Evolutionary conservation across 139 green algal genomes (phyloP), one percentile per base, ranked within the genome.

Genomic region (Spirogloea muscicola): DNA sequence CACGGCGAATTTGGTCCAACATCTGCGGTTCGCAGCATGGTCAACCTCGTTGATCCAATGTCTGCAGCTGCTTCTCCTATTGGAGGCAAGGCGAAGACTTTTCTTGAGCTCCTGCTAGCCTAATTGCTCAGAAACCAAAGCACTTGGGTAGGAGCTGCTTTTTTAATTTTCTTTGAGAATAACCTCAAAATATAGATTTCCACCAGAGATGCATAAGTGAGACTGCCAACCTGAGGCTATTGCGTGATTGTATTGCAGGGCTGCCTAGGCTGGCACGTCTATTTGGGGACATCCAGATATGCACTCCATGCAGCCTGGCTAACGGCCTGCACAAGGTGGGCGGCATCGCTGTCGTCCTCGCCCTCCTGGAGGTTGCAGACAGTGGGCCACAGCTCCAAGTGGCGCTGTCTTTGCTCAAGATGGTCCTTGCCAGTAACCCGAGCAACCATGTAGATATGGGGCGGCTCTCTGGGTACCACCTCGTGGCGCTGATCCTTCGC

Each of bases 401-500:
- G 5, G 74, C 65, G 7, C 65, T 81, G 16, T 58, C 51, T 6
- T 44, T 81, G 1, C 74, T 81, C 34, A 27, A 34, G 2, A 39
- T n/a, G 25, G 38, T 18, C 31, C 16, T 78, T 40, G 25, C 40
- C 3, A 13, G 69, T 13, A 81, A 78, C 59, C n/a, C 66, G 6
- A 37, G 36, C n/a, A 81, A 81, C 42, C n/a, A n/a, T n/a, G 38
- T 49, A 21, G 65, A 68, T 9, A 78, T 81, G 74, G 29, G 36
- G 34, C 49, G 36, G 21, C 34, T 68, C 29, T 51, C 27, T 46
- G 74, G 65, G n/a, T 77, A 81, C 65, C 74, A 76, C 58, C 69
- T 81, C 31, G 55, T 81, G 16, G 74, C 74, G 25, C 25, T 78
- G 27, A 69, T 81, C 46, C 49, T 81, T 43, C 65, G 58, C 46